Conservation (phyloP, 2,329 filamentous ascomycete species). For the Alternaria viburni region DNA sequence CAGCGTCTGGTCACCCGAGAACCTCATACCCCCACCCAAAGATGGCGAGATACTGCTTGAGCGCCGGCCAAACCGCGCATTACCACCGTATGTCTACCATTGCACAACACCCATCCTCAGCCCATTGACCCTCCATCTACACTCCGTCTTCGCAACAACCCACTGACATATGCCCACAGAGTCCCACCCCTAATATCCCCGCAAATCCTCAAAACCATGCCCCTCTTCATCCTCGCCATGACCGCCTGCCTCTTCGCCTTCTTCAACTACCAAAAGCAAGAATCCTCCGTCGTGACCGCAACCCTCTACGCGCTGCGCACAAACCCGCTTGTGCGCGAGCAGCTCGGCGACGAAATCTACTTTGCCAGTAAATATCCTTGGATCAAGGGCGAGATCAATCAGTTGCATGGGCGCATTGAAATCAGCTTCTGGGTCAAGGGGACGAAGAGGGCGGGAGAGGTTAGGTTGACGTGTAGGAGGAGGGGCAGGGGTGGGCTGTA, state of each 20-base stretch:
- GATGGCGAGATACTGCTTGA: constrained; percentile 45
- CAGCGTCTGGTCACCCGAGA: constrained; percentile 48
- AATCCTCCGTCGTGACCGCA: constrained; percentile 79
- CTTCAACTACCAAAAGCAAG: constrained; percentile 99
- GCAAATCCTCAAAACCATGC: constrained; percentile 66
- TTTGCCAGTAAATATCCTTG: constrained; percentile 57
- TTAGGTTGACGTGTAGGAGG: constrained; percentile 81
- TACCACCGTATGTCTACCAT: constrained; percentile 39
- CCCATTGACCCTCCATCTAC: neutral
- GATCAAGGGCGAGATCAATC: constrained; percentile 76
- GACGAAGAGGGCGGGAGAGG: constrained; percentile 70
- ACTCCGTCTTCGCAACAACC: neutral
- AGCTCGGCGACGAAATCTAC: constrained; percentile 75
- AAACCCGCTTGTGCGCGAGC: constrained; percentile 72
- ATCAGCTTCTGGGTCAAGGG: constrained; percentile 88
- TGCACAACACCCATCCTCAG: neutral
- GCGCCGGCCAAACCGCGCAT: constrained; percentile 40
- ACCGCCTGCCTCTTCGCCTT: constrained; percentile 78
- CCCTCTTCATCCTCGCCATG: constrained; percentile 78
- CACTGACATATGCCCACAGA: neutral
- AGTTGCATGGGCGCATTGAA: constrained; percentile 88
- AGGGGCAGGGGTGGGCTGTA: constrained; percentile 73
- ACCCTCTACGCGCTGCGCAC: constrained; percentile 92
- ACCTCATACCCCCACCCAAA: constrained; percentile 44
- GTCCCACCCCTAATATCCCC: constrained; percentile 43